Evolutionary conservation across 495 filamentous ascomycete genomes (phyloP), one percentile per base, ranked within the genome.

Genomic region (Penicillium crystallinum): DNA sequence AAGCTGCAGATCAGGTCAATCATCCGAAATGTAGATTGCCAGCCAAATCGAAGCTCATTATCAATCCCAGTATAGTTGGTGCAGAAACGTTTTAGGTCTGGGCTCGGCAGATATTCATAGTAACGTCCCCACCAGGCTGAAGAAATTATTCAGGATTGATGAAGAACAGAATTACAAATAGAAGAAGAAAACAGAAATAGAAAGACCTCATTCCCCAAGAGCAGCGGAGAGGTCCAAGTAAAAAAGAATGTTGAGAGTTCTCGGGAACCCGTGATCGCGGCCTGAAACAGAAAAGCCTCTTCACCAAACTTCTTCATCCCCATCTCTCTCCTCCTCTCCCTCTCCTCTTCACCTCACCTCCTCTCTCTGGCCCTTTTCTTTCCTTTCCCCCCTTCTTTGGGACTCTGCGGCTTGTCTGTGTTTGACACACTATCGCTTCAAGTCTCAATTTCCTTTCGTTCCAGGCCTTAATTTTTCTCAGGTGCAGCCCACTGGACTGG

Each of bases 401-500:
- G 58, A 51, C 59, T 48, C 23, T 46, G 44, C 52, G 65, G 63
- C 65, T 68, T 70, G 63, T 53, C 19, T 72, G 73, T 76, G 73
- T 75, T 76, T 76, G 73, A 76, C 70, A 76, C 74, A 73, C 71
- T 72, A 66, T 67, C 67, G 71, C 68, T 56, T 61, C 49, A 54
- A 48, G 57, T 62, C 56, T 65, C 69, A 62, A 62, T 62, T 68
- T 68, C 66, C 69, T 68, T 72, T 72, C 70, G 64, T 70, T 73
- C 53, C 51, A 55, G 46, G 49, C 59, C 51, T 49, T 52, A 55
- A 54, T 52, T 52, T 51, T 57, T 49, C 50, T 53, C 44, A 56
- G 55, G 73, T 74, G 69, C 73, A 73, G 73, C 73, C 55, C 73
- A 76, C 73, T 76, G 73, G 73, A 67, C 71, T 76, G 73, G 73